Evolutionary conservation across 2,329 filamentous ascomycete species (phyloP), one percentile per base, ranked within the genome.

Genomic region (Cryphonectria parasitica): DNA sequence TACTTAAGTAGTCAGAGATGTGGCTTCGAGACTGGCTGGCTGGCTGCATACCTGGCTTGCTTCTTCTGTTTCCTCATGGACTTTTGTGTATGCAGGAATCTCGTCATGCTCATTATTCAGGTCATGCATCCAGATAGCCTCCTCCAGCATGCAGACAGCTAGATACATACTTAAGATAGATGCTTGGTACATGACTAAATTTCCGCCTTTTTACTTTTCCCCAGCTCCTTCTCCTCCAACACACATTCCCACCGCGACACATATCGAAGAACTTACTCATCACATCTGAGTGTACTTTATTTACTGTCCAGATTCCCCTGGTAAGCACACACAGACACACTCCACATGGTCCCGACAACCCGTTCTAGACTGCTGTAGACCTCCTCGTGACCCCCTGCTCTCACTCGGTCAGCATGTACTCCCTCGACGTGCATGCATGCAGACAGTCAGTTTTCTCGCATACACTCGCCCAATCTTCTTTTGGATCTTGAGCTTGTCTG

Each of bases 361-460:
- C n/a, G 34, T 64, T 71, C 69, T 71, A 71, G 69, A 71, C 66
- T 71, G 52, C 69, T 60, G 45, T 34, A 68, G 69, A 70, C 49
- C 69, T 31, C 52, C 36, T 28, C 39, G 39, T 15, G n/a, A 60
- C 60, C 65, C 69, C 68, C 22, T 17, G 17, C 36, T 6, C 69
- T 34, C 45, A 13, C 22, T 22, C 31, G 25, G 56, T 36, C 60
- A 25, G 41, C 60, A 36, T 43, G 36, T 56, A 8, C 28, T 19
- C 49, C 43, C 31, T 66, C 45, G 19, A 19, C 49, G 25, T 56
- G 45, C 49, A 54, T 28, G 25, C 45, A 49, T 22, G 45, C 19
- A 49, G 6, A 7, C 45, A 49, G 45, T 49, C 13, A 43, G 41
- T 49, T 28, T 36, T 39, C 36, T 7, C 22, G 45, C 63, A 64